A percentile compares a stretch with the other conserved stretches of the same genome.
phyloP scores from a whole-genome alignment of 768 basidiomycete species.

The Roridomyces roridus region DNA sequence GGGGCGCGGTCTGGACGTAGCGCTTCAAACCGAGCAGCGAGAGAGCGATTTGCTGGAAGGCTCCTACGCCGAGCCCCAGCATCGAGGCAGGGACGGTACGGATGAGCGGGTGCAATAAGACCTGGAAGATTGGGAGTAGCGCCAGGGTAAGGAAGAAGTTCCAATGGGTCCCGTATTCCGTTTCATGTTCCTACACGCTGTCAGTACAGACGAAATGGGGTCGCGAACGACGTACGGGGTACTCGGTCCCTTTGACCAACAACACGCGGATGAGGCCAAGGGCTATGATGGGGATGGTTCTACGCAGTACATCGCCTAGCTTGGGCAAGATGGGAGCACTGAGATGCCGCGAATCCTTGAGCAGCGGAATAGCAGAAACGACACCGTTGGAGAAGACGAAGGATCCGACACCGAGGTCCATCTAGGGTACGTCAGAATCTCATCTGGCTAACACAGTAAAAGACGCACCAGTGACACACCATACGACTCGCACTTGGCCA shows the following conservation, averaged over 20 bases:
- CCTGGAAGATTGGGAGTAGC: conserved; percentile 75
- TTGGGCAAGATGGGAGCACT: conserved; percentile 57
- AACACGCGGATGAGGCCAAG: conserved; percentile 81
- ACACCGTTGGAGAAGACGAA: conserved; percentile 97
- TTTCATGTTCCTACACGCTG: conserved; percentile 77
- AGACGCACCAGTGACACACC: conserved; percentile 87
- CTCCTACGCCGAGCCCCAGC: conserved; percentile 65
- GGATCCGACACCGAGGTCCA: conserved; percentile 97
- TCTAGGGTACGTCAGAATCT: conserved; percentile 53
- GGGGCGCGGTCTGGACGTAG: conserved; percentile 70
- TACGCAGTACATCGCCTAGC: conserved; percentile 54
- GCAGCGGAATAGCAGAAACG: conserved; percentile 82
- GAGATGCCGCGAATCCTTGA: conserved; percentile 66
- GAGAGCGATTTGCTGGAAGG: conserved; percentile 71
- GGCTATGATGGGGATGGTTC: conserved; percentile 67
- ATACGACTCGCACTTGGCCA: conserved; percentile 94
- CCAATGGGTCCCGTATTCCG: conserved; percentile 98
- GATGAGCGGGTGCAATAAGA: conserved; percentile 72
- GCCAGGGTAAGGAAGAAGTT: conserved; percentile 98
- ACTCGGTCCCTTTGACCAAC: conserved; percentile 91
- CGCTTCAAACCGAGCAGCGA: conserved; percentile 58
- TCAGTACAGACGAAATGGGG: not conserved
- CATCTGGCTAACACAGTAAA: not conserved
- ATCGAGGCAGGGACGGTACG: conserved; percentile 60
- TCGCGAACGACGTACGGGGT: conserved; percentile 64